phyloP scores from a whole-genome alignment of 495 filamentous ascomycete genomes.

The Glonium stellatum region DNA sequence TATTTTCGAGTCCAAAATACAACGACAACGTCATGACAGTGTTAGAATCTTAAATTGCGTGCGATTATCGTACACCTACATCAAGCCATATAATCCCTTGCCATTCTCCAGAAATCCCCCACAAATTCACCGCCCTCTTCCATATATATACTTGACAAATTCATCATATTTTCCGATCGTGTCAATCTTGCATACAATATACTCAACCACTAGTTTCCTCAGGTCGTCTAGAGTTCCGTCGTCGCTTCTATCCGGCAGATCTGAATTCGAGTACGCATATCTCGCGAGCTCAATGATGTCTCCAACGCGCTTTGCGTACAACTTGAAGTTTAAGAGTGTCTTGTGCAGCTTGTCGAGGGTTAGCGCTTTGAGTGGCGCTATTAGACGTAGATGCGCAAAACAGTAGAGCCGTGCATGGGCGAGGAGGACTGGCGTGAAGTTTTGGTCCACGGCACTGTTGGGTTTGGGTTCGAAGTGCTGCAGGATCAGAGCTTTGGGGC shows the following conservation, averaged over 20 bases:
- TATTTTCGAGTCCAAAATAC: no score
- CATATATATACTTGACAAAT: conserved; percentile 8
- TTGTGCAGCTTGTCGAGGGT: conserved; percentile 31
- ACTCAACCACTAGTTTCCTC: conserved; percentile 17
- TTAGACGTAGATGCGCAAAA: conserved; percentile 16
- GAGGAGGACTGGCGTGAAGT: conserved; percentile 27
- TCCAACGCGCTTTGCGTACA: conserved; percentile 11
- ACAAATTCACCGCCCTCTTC: conserved; percentile 25
- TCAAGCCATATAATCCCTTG: neutral
- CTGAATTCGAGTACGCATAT: conserved; percentile 22
- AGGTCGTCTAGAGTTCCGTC: conserved; percentile 6
- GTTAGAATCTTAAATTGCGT: no score
- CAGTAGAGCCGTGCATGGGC: conserved; percentile 32
- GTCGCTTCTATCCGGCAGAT: conserved; percentile 2
- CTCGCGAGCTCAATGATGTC: conserved; percentile 28
- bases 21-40: no score
- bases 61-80: no score
- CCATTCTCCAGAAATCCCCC: conserved; percentile 19
- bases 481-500: no score
- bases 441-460: conserved; percentile 12
- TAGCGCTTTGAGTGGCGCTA: conserved; percentile 26
- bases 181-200: conserved; percentile 16
- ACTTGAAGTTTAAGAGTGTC: conserved; percentile 24
- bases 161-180: conserved; percentile 6
- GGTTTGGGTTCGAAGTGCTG: neutral